Evolutionary conservation across 768 basidiomycete genomes (phyloP).

Genomic region (Rhodotorula diobovata): DNA sequence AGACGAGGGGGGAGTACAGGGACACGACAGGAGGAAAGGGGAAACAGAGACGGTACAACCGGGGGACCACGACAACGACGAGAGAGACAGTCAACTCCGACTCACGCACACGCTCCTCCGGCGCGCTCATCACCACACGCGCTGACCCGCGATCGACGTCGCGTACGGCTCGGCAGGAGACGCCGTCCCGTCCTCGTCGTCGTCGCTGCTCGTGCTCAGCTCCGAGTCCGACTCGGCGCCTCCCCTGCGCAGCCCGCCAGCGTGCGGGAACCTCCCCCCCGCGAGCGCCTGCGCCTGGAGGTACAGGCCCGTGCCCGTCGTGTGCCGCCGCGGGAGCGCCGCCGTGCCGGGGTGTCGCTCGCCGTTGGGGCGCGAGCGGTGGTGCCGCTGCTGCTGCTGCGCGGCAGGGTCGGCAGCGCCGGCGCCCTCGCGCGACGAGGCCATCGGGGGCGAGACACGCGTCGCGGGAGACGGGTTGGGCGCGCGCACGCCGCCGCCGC

Average conservation of each 20-base stretch:
- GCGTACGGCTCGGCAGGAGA: not conserved
- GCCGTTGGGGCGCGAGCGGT: not conserved
- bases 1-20: not conserved
- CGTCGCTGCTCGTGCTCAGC: slow-evolving; percentile 20
- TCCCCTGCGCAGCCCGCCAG: not conserved
- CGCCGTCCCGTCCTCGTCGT: slow-evolving; percentile 12
- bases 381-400: not conserved
- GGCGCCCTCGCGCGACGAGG: not conserved
- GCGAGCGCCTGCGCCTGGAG: slow-evolving; percentile 13
- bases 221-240: slow-evolving; percentile 12
- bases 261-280: slow-evolving; percentile 3
- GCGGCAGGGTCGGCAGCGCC: not conserved
- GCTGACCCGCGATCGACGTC: slow-evolving; percentile 1
- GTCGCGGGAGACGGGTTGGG: slow-evolving; percentile 17
- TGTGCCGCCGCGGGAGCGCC: slow-evolving; percentile 11
- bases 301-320: slow-evolving; percentile 31
- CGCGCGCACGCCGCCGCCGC: slow-evolving; percentile 15
- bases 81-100: too few relatives aligned
- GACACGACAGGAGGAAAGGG: not conserved
- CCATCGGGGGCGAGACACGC: slow-evolving; percentile 18
- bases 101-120: too few relatives aligned
- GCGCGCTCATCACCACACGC: slow-evolving; percentile 10
- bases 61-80: not conserved
- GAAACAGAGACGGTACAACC: not conserved
- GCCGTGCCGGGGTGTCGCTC: not conserved